Percentiles rank a stretch among this genome's conserved stretches.
Conservation (phyloP, 1,284 basidiomycete genomes). For the Moesziomyces globuligerus region DNA sequence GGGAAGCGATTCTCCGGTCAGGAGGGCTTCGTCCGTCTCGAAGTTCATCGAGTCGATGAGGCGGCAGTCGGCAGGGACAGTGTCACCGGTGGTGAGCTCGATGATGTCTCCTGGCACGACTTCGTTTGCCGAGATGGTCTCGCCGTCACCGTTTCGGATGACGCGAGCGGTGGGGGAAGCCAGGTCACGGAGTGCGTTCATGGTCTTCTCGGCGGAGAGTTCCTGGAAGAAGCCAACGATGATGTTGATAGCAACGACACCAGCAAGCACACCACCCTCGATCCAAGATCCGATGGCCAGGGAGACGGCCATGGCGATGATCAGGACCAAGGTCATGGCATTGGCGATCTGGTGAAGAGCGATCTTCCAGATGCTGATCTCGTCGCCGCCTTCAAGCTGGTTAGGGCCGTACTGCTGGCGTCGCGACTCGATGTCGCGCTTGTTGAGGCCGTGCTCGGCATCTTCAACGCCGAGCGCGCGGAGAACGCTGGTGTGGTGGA, state of each 20-base stretch:
- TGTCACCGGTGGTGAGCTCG: constrained; percentile 64
- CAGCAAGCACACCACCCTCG: constrained; percentile 75
- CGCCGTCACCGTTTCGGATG: constrained; percentile 71
- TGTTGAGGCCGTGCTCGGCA: constrained; percentile 52
- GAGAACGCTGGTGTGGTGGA: constrained; percentile 47
- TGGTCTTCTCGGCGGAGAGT: constrained; percentile 73
- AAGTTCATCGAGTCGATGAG: constrained; percentile 66
- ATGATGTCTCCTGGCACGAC: constrained; percentile 72
- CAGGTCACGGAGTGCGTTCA: constrained; percentile 73
- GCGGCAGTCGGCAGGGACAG: constrained; percentile 63
- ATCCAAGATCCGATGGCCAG: constrained; percentile 74
- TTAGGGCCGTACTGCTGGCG: constrained; percentile 59
- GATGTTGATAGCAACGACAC: constrained; percentile 72
- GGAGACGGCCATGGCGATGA: constrained; percentile 75
- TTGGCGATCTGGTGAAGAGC: constrained; percentile 64
- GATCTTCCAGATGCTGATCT: constrained; percentile 56
- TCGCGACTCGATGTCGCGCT: constrained; percentile 44
- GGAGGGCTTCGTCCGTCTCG: constrained; percentile 74
- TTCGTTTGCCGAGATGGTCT: constrained; percentile 72
- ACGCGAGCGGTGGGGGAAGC: constrained; percentile 75
- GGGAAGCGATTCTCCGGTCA: constrained; percentile 77
- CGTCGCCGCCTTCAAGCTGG: constrained; percentile 61
- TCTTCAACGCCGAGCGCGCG: constrained; percentile 43
- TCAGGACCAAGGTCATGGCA: constrained; percentile 68
- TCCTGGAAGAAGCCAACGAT: constrained; percentile 73